A percentile compares a stretch with the other conserved stretches of the same genome.
Evolutionary conservation across 1,284 basidiomycete species (phyloP).

Genomic region (Sanguinoderma infundibulare): DNA sequence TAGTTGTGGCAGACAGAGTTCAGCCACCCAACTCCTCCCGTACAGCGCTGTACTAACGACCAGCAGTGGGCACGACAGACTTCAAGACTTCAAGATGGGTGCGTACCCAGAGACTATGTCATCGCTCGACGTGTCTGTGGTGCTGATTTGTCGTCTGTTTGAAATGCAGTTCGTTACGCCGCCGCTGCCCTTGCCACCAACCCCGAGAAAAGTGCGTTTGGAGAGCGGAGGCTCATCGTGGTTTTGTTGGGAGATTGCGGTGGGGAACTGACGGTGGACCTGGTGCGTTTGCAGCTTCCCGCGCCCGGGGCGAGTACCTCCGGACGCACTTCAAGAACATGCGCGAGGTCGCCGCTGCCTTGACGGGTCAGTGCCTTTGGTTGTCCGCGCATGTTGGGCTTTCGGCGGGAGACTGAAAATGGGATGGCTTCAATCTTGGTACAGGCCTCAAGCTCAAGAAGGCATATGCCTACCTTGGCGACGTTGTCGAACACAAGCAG

Average conservation of each 20-base stretch:
- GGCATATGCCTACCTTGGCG: conserved; percentile 93
- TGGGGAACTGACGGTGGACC: conserved; percentile 19
- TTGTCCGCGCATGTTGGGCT: background rate
- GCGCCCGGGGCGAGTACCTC: conserved; percentile 95
- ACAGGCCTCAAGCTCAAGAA: conserved; percentile 93
- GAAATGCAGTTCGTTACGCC: conserved; percentile 84
- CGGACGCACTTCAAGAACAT: conserved; percentile 99
- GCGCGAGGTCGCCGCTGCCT: conserved; percentile 91
- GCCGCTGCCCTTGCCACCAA: conserved; percentile 84
- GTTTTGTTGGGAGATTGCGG: conserved; percentile 1
- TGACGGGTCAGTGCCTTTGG: conserved; percentile 65
- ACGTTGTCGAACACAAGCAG: conserved; percentile 97
- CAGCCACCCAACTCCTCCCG: conserved; percentile 12
- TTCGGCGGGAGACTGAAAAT: conserved; percentile 20
- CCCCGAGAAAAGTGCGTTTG: conserved; percentile 87
- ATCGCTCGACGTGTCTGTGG: background rate
- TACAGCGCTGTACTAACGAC: conserved; percentile 27
- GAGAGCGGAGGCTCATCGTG: conserved; percentile 8
- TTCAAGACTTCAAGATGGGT: conserved; percentile 69
- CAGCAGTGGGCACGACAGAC: conserved; percentile 8
- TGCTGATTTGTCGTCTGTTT: conserved; percentile 28
- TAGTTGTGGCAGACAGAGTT: conserved; percentile 3
- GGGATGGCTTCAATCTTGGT: conserved; percentile 14
- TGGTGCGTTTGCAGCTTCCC: conserved; percentile 65
- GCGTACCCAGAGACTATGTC: conserved; percentile 37